Evolutionary conservation across 2,329 filamentous ascomycete genomes (phyloP).

Genomic region (Paracoccidioides brasiliensis): DNA sequence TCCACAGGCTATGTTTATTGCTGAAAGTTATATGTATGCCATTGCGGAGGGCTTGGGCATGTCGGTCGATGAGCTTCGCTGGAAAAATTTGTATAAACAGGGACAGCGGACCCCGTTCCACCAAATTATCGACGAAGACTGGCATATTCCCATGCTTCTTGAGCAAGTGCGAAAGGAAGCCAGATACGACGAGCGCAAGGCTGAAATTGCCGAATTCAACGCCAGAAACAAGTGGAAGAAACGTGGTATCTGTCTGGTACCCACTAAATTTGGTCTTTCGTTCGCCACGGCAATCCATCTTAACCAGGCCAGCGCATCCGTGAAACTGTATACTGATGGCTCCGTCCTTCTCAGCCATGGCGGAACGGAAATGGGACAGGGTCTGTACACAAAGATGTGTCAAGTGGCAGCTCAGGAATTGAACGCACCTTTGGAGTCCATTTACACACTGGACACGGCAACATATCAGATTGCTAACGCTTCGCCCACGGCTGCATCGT

Average conservation of each 20-base stretch:
- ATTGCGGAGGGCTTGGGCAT: slow-evolving; percentile 14
- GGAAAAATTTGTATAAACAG: slow-evolving; percentile 12
- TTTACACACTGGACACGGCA: slow-evolving; percentile 15
- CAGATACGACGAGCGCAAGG: slow-evolving; percentile 8
- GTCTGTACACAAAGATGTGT: slow-evolving; percentile 17
- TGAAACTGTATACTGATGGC: slow-evolving; percentile 15
- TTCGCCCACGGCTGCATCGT: slow-evolving; percentile 16
- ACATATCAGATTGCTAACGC: slow-evolving; percentile 15
- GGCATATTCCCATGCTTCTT: slow-evolving; percentile 15
- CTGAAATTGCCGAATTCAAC: slow-evolving; percentile 11
- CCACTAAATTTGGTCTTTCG: slow-evolving; percentile 17
- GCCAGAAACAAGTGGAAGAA: slow-evolving; percentile 13
- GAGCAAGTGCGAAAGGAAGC: slow-evolving; percentile 12
- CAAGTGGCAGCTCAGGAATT: slow-evolving; percentile 16
- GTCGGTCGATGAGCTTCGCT: slow-evolving; percentile 12
- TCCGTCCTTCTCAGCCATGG: slow-evolving; percentile 16
- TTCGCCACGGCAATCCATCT: slow-evolving; percentile 18
- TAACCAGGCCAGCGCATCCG: slow-evolving; percentile 14
- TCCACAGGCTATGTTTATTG: slow-evolving; percentile 16
- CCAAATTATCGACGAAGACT: slow-evolving; percentile 16
- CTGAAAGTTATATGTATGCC: slow-evolving; percentile 14
- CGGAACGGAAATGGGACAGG: slow-evolving; percentile 18
- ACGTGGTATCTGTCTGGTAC: slow-evolving; percentile 14
- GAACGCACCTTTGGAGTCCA: slow-evolving; percentile 9
- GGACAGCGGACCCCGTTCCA: slow-evolving; percentile 15